Evolutionary conservation across 2,329 filamentous ascomycete genomes (phyloP).

Genomic region (Colletotrichum chrysophilum): DNA sequence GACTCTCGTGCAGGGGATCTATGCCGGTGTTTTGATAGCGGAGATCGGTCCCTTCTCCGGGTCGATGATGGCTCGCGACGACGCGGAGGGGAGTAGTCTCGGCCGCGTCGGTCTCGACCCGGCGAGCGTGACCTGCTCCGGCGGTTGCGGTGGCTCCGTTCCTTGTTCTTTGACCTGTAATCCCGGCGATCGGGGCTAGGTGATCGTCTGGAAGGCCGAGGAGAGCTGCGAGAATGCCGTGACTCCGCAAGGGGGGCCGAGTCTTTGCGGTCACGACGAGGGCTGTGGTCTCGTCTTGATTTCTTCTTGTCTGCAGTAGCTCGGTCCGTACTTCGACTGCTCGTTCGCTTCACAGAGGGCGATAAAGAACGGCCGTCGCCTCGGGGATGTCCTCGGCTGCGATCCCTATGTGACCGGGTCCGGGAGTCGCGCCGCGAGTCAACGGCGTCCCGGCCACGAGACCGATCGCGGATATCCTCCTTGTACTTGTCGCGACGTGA

Average conservation of each 20-base stretch:
- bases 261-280: conserved; percentile 16
- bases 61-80: conserved; percentile 8
- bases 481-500: conserved; percentile 12
- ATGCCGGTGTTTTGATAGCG: conserved; percentile 1
- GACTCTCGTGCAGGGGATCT: not conserved
- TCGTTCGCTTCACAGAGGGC: conserved; percentile 12
- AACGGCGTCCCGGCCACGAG: conserved; percentile 11
- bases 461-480: conserved; percentile 5
- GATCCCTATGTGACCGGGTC: conserved; percentile 6
- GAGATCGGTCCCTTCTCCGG: conserved; percentile 13
- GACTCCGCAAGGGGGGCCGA: not conserved
- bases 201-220: conserved; percentile 8
- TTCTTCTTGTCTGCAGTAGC: conserved; percentile 2
- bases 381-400: conserved; percentile 12
- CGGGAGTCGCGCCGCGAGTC: conserved; percentile 19
- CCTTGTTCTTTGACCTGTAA: conserved; percentile 1
- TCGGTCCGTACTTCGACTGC: conserved; percentile 15
- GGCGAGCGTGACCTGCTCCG: conserved; percentile 22
- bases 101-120: not conserved
- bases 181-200: conserved; percentile 4
- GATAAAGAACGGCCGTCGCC: conserved; percentile 12
- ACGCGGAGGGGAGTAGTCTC: conserved; percentile 3
- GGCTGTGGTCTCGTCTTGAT: conserved; percentile 13
- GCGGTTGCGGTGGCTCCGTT: conserved; percentile 6
- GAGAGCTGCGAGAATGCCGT: conserved; percentile 1